Percentiles rank a stretch among this genome's conserved stretches.
Evolutionary conservation across 495 filamentous ascomycete genomes (phyloP).

Genomic region (Neurospora tetrasperma): DNA sequence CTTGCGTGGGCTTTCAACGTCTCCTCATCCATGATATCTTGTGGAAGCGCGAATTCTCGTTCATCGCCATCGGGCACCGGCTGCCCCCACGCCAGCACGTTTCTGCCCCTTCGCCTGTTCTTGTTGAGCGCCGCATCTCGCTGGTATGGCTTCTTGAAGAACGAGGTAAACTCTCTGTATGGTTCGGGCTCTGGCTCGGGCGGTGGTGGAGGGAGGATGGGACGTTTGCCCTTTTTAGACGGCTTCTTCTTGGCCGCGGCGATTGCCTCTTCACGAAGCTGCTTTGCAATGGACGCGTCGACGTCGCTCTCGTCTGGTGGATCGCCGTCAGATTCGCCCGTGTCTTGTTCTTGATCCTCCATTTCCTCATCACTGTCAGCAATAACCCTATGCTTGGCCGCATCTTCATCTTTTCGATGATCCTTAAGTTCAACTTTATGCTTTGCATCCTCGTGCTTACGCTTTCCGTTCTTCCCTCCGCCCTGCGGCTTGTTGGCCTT

Average conservation of each 20-base stretch:
- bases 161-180: constrained; percentile 68
- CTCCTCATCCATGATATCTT: constrained; percentile 58
- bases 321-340: constrained; percentile 17
- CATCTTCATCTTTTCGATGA: constrained; percentile 16
- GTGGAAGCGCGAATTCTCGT: constrained; percentile 63
- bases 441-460: constrained; percentile 20
- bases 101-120: constrained; percentile 47
- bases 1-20: constrained; percentile 54
- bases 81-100: constrained; percentile 60
- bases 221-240: constrained; percentile 3
- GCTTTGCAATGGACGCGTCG: constrained; percentile 60
- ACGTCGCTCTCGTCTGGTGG: constrained; percentile 48
- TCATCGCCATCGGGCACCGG: constrained; percentile 63
- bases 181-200: constrained; percentile 8
- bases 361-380: constrained; percentile 15
- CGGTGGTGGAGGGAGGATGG: background rate
- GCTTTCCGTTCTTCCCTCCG: constrained; percentile 12
- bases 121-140: constrained; percentile 63
- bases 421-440: constrained; percentile 14
- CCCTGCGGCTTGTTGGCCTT: constrained; percentile 17
- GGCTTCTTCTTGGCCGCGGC: constrained; percentile 23
- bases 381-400: constrained; percentile 12
- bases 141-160: constrained; percentile 67
- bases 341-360: constrained; percentile 5
- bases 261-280: constrained; percentile 63